phyloP scores from a whole-genome alignment of 805 yeast species.

The Kurtzmaniella cleridarum region DNA sequence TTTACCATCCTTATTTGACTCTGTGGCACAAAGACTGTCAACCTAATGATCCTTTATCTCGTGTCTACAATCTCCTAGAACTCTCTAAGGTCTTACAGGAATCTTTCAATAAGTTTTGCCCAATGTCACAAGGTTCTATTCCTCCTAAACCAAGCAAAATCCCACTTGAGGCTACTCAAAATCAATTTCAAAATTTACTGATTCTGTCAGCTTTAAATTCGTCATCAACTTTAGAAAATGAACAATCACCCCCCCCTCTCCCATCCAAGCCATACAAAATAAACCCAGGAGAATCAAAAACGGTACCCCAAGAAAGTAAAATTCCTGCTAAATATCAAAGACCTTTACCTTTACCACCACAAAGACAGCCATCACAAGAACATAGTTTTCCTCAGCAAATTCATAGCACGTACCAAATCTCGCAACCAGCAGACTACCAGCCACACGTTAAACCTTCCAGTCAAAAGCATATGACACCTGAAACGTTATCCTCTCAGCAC shows the following conservation, averaged over 20 bases:
- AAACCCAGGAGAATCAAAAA: not conserved
- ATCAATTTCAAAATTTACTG: slow-evolving; percentile 1
- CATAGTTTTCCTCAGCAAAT: not conserved
- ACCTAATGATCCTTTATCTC: slow-evolving; percentile 3
- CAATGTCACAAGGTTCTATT: slow-evolving; percentile 30
- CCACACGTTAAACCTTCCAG: too few species aligned
- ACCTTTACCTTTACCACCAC: slow-evolving; percentile 25
- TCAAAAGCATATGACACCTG: too few species aligned
- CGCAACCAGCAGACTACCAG: too few species aligned
- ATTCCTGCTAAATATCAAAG: slow-evolving; percentile 25
- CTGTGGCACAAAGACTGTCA: slow-evolving; percentile 41
- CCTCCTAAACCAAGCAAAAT: slow-evolving; percentile 14
- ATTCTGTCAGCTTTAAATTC: slow-evolving; percentile 16
- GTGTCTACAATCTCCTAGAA: slow-evolving; percentile 22
- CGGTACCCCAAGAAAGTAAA: not conserved
- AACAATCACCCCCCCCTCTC: slow-evolving; percentile 19
- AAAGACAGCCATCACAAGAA: not conserved
- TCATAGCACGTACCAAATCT: not conserved
- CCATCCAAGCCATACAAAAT: slow-evolving; percentile 15
- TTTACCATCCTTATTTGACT: slow-evolving; percentile 65
- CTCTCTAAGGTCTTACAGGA: slow-evolving; percentile 25
- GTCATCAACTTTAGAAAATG: slow-evolving; percentile 12
- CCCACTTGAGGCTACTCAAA: not conserved
- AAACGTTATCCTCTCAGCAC: too few species aligned
- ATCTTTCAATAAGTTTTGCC: slow-evolving; percentile 38